Evolutionary conservation across 805 yeast species (phyloP), one percentile per base, ranked within the genome.

Genomic region (Maudiozyma barnettii): DNA sequence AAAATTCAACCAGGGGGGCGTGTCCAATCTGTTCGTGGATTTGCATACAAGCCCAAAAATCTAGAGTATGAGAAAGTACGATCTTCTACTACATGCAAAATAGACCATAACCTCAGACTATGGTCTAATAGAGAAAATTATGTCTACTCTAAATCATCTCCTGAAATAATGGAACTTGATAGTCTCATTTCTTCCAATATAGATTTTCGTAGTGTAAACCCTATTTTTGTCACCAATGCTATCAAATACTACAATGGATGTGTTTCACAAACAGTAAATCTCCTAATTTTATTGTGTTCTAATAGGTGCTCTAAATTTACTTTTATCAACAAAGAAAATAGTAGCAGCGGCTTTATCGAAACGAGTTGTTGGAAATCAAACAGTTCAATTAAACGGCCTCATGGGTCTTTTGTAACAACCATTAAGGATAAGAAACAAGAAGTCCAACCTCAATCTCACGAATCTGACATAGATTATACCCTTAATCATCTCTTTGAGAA

Each of bases 241-340:
- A 43, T 78, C 4, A 58, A 49, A 14, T 75, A 72, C 53, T 76
- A 69, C 54, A 50, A 66, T n/a, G 80, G 79, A 3, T 69, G 76
- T 47, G 50, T 70, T 1, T 52, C 53, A 4, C 41, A 35, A 16
- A 37, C 38, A 12, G 18, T 44, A 3, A 36, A 43, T 8, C n/a
- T 51, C 1, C 44, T 43, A 10, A 21, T 39, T 10, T 40, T 47
- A 9, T 23, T 50, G 4, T 7, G 39, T 10, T 6, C 33, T 2
- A 22, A 45, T 23, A 31, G 43, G 19, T 50, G 41, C 16, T 30
- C 18, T 2, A 35, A 37, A 23, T 41, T 36, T 38, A 46, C 46
- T 5, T 45, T 46, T 29, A 20, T 41, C n/a, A 21, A 39, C 9
- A 20, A 39, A 12, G 29, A 37, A 9, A 8, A 13, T 14, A 16